Evolutionary conservation across 1,139 yeast species (phyloP).

Genomic region (Saccharomyces hybrid): DNA sequence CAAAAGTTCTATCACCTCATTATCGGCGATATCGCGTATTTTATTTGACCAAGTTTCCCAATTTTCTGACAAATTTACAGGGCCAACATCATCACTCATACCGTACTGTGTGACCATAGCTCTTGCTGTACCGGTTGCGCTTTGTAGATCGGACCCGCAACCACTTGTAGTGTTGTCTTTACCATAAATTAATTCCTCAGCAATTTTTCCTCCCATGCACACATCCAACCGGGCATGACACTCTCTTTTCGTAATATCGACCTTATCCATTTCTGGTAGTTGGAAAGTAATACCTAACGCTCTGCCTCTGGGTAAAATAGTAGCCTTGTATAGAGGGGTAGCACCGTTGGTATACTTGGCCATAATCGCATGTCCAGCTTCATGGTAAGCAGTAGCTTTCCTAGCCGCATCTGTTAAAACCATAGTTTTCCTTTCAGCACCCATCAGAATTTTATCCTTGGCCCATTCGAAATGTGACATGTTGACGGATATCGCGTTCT

Average conservation of each 20-base stretch:
- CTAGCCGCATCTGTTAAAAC: slow-evolving; percentile 93
- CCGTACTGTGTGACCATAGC: slow-evolving; percentile 97
- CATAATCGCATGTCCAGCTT: slow-evolving; percentile 98
- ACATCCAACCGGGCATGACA: slow-evolving; percentile 90
- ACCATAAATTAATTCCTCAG: slow-evolving; percentile 90
- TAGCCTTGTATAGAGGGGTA: slow-evolving; percentile 91
- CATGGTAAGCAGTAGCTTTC: slow-evolving; percentile 93
- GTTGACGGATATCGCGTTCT: slow-evolving; percentile 82
- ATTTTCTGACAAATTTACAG: slow-evolving; percentile 75
- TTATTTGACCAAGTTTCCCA: slow-evolving; percentile 95
- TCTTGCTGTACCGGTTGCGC: slow-evolving; percentile 87
- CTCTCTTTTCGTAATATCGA: slow-evolving; percentile 83
- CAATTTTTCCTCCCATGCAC: slow-evolving; percentile 98
- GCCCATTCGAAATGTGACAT: slow-evolving; percentile 98
- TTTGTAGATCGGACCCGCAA: slow-evolving; percentile 82
- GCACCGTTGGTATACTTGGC: slow-evolving; percentile 96
- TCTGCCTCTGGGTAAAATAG: slow-evolving; percentile 92
- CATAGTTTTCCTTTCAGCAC: slow-evolving; percentile 97
- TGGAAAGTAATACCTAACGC: slow-evolving; percentile 96
- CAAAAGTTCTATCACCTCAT: slow-evolving; percentile 73
- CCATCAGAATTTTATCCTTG: slow-evolving; percentile 93
- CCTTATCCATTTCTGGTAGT: slow-evolving; percentile 97
- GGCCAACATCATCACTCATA: slow-evolving; percentile 92
- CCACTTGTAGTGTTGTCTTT: slow-evolving; percentile 90
- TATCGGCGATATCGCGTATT: slow-evolving; percentile 83